Conservation (phyloP, 2,329 filamentous ascomycete species). For the Fusarium sp. region DNA sequence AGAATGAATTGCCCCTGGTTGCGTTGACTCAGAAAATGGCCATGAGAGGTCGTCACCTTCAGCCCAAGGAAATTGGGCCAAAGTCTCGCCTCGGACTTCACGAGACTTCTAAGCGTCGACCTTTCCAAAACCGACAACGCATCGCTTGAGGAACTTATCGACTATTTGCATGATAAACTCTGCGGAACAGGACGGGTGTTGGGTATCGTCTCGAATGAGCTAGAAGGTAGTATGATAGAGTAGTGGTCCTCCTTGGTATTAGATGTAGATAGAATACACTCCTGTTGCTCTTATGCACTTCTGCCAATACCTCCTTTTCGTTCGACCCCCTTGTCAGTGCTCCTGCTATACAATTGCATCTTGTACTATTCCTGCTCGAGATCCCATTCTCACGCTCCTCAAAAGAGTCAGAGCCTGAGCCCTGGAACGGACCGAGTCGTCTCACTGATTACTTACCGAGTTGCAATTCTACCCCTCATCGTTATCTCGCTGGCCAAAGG, state of each 20-base stretch:
- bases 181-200: background rate
- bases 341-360: background rate
- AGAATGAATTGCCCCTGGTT: too few relatives aligned
- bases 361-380: background rate
- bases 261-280: background rate
- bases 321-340: background rate
- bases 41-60: background rate
- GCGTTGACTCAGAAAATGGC: background rate
- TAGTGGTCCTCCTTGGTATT: background rate
- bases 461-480: fast-evolving
- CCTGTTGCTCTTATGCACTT: fast-evolving
- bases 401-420: fast-evolving
- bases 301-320: fast-evolving
- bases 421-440: background rate
- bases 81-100: background rate
- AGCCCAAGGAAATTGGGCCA: background rate
- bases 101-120: background rate
- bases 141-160: fast-evolving
- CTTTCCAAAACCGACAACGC: background rate
- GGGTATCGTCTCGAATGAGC: background rate
- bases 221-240: background rate
- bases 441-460: background rate
- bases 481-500: background rate
- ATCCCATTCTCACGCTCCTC: background rate
- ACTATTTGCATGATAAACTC: background rate